Base-by-base conservation (phyloP, 2,329 filamentous ascomycete genomes). In the Fusarium marasasianum region DNA sequence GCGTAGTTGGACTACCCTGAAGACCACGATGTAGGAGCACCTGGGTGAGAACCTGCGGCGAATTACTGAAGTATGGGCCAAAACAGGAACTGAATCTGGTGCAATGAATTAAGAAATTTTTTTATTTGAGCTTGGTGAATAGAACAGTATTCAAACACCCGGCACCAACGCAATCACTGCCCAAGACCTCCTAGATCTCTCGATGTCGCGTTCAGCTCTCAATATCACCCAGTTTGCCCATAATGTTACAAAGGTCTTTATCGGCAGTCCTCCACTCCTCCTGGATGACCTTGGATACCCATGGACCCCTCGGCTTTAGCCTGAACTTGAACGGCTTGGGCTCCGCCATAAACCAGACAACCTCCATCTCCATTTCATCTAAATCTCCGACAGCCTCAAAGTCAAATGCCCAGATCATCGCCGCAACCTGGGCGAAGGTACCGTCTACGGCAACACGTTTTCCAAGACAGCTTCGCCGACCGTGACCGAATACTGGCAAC, bases 111-210 rank as follows among this genome's bases (percentile, higher is more conserved):
- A 20, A 20, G 20, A 38, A 38, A 20, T 20, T 11, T 12, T 20
- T 11, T 13, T 12, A 40, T 13, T 22, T 45, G 6, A 45, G 17
- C n/a, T 13, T 18, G 17, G 43, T 5, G 24, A 26, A 18, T 9
- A 10, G 12, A 45, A 20, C 5, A 8, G 24, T 11, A 26, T 26
- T 14, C 9, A 5, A 9, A 45, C 8, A 22, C 29, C n/a, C 14
- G 13, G 3, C 0, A 31, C 15, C 15, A 50, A 17, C 10, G 1
- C 9, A 18, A n/a, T 31, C 26, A 31, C 7, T 22, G 31, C 31
- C 4, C 20, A 8, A 17, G 22, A 6, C 2, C 14, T n/a, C 1
- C 0, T 3, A 18, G 3, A 12, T 18, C 22, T 31, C 7, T n/a
- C 0, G 14, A 15, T 8, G n/a, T n/a, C 8, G 18, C 11, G 4